Conservation (phyloP, 148 eudicot species). For the Rhododendron kiyosumense region DNA sequence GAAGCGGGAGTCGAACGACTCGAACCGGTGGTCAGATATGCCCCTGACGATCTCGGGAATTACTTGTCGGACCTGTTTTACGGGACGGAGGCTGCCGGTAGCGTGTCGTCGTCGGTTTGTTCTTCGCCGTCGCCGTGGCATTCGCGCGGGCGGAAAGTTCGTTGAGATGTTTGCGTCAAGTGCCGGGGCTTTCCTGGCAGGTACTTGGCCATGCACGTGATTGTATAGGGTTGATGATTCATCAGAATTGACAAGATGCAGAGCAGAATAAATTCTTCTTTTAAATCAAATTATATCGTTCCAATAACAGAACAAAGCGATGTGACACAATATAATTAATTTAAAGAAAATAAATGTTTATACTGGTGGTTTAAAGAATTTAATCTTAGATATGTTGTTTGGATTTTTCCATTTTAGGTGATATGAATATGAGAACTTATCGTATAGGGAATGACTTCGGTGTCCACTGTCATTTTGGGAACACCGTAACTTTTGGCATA, state of each 20-base stretch:
- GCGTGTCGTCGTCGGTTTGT: conserved; percentile 9
- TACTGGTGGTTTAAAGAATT: no score
- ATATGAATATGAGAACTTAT: no score
- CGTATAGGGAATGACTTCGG: no score
- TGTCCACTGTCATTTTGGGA: no score
- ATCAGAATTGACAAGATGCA: not conserved
- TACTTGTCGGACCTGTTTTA: conserved; percentile 54
- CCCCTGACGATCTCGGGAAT: conserved; percentile 74
- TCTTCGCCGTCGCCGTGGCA: not conserved
- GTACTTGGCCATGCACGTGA: not conserved
- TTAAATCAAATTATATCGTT: no score
- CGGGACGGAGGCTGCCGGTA: conserved; percentile 8
- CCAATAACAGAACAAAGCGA: no score
- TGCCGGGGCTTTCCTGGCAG: not conserved
- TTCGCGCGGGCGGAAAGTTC: not conserved
- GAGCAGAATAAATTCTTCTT: no score
- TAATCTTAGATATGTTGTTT: not conserved
- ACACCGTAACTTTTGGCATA: no score
- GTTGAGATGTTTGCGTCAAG: not conserved
- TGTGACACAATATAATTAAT: no score
- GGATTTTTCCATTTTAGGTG: not conserved
- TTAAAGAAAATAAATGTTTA: no score
- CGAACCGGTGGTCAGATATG: conserved; percentile 43
- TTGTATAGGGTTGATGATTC: not conserved
- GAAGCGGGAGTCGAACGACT: conserved; percentile 20